These are phyloP conservation scores for Aethionema arabicum DNA, from an alignment of 345 rosid genomes.

Conservation along the genomic window DNA sequence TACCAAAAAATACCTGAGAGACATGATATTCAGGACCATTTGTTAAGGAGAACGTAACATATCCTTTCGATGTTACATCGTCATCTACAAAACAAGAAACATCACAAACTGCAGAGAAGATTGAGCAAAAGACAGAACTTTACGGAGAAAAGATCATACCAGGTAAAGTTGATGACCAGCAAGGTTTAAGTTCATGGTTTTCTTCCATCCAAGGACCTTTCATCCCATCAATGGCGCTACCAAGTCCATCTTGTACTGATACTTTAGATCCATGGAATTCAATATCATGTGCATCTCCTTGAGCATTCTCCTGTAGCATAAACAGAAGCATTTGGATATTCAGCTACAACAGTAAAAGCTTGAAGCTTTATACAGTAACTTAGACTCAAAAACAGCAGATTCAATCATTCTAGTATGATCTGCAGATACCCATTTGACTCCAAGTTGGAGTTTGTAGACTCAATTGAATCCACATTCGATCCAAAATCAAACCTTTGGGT, in stretches of 20 bases:
- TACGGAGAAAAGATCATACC: slow-evolving; percentile 39
- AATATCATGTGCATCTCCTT: slow-evolving; percentile 61
- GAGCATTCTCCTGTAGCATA: slow-evolving; percentile 56
- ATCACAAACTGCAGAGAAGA: not conserved
- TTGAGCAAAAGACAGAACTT: not conserved
- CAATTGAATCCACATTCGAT: slow-evolving; percentile 6
- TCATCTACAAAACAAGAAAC: slow-evolving; percentile 29
- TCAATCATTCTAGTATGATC: not conserved
- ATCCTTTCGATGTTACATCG: too few species aligned
- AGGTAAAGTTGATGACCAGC: slow-evolving; percentile 61
- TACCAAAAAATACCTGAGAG: not conserved
- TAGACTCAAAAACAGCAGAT: slow-evolving; percentile 1
- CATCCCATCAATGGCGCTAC: slow-evolving; percentile 36
- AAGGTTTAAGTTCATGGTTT: slow-evolving; percentile 55
- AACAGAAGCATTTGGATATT: slow-evolving; percentile 9
- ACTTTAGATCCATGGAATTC: slow-evolving; percentile 53
- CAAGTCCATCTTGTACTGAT: slow-evolving; percentile 52
- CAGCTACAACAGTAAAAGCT: slow-evolving; percentile 5
- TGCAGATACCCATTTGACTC: not conserved
- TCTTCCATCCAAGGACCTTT: slow-evolving; percentile 83
- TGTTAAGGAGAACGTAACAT: too few species aligned
- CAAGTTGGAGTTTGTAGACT: slow-evolving; percentile 29
- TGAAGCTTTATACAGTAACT: slow-evolving; percentile 23
- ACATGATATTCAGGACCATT: not conserved
- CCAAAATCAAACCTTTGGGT: slow-evolving; percentile 6